phyloP scores from a whole-genome alignment of 441 rosid species.

The Populus tomentosa region DNA sequence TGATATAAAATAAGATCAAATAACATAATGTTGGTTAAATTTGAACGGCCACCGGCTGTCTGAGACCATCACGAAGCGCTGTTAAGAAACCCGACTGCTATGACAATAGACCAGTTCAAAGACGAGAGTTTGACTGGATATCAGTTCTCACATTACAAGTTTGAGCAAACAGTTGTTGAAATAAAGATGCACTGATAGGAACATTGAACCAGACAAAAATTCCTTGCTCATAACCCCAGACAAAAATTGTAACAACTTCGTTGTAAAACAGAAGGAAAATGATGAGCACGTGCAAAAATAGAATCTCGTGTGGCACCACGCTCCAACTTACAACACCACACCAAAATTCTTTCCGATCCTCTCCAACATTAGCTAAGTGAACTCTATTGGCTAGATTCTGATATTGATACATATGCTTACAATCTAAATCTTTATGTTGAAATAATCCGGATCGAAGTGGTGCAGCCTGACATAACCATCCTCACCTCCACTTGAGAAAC shows the following conservation, averaged over 20 bases:
- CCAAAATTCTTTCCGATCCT: background rate
- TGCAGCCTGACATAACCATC: slow-evolving; percentile 92
- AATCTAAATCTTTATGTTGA: slow-evolving; percentile 62
- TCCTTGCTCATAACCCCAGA: background rate
- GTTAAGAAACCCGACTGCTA: too few relatives aligned
- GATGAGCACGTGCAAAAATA: background rate
- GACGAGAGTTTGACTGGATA: background rate
- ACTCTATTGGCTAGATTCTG: slow-evolving; percentile 3
- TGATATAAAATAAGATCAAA: background rate
- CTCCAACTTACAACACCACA: background rate
- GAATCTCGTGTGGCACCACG: background rate
- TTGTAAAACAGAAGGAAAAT: background rate
- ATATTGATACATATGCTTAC: background rate
- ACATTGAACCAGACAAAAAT: background rate
- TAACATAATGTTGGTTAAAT: background rate
- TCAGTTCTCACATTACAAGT: background rate
- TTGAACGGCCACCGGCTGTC: background rate
- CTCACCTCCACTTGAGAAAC: slow-evolving; percentile 96
- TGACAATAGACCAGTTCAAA: too few relatives aligned
- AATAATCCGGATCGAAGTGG: slow-evolving; percentile 84
- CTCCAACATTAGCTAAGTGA: background rate
- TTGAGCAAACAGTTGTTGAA: background rate
- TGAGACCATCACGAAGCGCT: too few relatives aligned
- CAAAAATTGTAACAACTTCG: background rate
- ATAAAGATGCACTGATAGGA: background rate